Base-by-base conservation (phyloP, 139 green algal species). In the Chlorella sp. region DNA sequence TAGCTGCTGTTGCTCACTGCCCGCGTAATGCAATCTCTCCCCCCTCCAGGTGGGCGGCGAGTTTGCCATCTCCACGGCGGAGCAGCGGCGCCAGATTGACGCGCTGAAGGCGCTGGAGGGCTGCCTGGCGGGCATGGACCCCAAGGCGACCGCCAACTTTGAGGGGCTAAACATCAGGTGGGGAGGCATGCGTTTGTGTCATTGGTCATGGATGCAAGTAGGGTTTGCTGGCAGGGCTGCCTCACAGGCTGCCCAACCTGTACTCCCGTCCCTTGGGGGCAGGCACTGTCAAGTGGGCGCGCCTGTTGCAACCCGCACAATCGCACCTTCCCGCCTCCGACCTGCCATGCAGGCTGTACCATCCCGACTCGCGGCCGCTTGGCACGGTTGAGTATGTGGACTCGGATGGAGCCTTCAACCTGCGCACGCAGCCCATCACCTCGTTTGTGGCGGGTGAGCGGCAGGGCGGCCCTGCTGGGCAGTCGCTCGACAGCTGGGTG, bases 51-150 rank as follows among this genome's bases (percentile, higher is more conserved):
- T 96, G 9, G 91, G 92, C 34, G 93, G 91, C 16, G 93, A 95
- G 87, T 93, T 92, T 70, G 88, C 92, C 1, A 85, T 92, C 12
- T 92, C 90, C 71, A 86, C 88, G 0, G 63, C 72, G 20, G 92
- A 95, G 86, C 94, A 96, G 89, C 88, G 90, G 84, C 87, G 89
- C 26, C 91, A 96, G 85, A 78, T 95, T 3, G 91, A 96, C 57
- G 91, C 93, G 4, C 90, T 97, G 20, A 67, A 92, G 30, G 81
- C 87, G 39, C 88, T 95, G 55, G 88, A 93, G 55, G 57, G 75
- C 13, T 85, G 85, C 62, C 81, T 94, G 63, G 74, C 65, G 34
- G 63, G 39, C 3, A 71, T 92, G 16, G 69, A 68, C 3, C 73
- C 36, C 25, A 73, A 87, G 30, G 67, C 87, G 26, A 44, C 64